A percentile compares a stretch with the other conserved stretches of the same genome.
phyloP scores from a whole-genome alignment of 2,329 filamentous ascomycete genomes.

The Cytospora chrysosperma region DNA sequence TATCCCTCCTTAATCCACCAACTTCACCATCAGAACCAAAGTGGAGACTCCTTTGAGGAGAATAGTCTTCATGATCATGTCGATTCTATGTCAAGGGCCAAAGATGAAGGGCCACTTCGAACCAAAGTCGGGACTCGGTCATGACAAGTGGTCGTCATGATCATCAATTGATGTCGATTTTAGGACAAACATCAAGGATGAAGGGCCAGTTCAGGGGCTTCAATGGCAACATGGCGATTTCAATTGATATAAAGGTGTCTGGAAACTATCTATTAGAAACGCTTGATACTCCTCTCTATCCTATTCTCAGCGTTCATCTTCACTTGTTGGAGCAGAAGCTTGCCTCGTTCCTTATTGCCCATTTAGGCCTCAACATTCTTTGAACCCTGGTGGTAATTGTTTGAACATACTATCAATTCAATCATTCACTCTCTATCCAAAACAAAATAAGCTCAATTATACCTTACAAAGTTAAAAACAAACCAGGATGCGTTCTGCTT shows the following conservation, averaged over 20 bases:
- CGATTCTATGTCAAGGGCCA: background rate
- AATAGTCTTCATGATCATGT: background rate
- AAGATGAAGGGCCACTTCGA: background rate
- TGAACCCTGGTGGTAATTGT: constrained; percentile 18
- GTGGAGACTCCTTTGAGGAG: background rate
- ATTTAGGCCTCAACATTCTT: constrained; percentile 5
- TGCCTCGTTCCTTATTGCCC: constrained; percentile 18
- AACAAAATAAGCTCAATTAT: background rate
- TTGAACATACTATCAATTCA: constrained; percentile 1
- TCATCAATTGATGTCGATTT: background rate
- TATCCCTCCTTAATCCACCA: constrained; percentile 9
- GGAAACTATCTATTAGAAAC: background rate
- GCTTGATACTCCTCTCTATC: background rate
- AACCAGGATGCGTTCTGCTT: constrained; percentile 24
- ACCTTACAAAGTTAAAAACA: background rate
- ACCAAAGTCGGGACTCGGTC: background rate
- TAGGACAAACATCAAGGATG: background rate
- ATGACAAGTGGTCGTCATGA: background rate
- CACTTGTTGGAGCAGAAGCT: constrained; percentile 18
- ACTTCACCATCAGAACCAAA: background rate
- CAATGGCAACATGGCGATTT: background rate
- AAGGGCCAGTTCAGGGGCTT: background rate
- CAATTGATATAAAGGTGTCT: background rate
- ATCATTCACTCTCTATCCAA: background rate
- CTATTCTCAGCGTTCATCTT: constrained; percentile 11